Evolutionary conservation across 768 basidiomycete genomes (phyloP), one percentile per base, ranked within the genome.

Genomic region (Russula ochroleuca): DNA sequence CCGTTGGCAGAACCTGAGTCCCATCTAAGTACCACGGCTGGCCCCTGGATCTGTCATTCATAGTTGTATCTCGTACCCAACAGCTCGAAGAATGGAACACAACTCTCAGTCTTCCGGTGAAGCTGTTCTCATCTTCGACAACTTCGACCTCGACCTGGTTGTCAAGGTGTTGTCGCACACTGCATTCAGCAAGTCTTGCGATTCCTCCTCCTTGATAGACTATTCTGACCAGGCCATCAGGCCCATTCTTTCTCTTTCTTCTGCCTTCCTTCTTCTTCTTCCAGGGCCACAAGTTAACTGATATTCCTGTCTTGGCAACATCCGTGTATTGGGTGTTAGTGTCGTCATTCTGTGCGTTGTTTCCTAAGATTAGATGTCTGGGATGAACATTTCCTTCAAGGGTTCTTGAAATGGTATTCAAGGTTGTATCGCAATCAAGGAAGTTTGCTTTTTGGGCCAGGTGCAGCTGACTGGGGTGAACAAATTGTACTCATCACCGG

Each of bases 401-500:
- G 85, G 84, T 75, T 82, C 59, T 66, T 86, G 19, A 85, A 80
- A 67, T 90, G 90, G 86, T 78, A 81, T 63, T 90, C 90, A 23
- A 79, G 77, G 52, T 69, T 91, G 51, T 90, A 92, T 72, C 81
- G 90, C 59, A 94, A 92, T 70, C 86, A 89, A 73, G 83, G 82
- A 33, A 85, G 78, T 67, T 71, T 86, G 23, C 73, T 93, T 25
- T 85, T 84, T 63, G 78, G 81, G 0, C 84, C 87, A 2, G 72
- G 76, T 15, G 80, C 76, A 41, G 73, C 94, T 33, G 85, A 94
- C 68, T 98, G 95, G 96, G 82, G 82, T 50, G 85, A 94, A 51
- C 92, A 98, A 74, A 84, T 96, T 60, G 86, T 98, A 5, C 78
- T 98, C 43, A 80, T 98, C 61, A 98, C 96, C 8, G 96, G 96